Evolutionary conservation across 176 grass and related monocot genomes (phyloP), one percentile per base, ranked within the genome.

Genomic region (Oropetium thomaeum): DNA sequence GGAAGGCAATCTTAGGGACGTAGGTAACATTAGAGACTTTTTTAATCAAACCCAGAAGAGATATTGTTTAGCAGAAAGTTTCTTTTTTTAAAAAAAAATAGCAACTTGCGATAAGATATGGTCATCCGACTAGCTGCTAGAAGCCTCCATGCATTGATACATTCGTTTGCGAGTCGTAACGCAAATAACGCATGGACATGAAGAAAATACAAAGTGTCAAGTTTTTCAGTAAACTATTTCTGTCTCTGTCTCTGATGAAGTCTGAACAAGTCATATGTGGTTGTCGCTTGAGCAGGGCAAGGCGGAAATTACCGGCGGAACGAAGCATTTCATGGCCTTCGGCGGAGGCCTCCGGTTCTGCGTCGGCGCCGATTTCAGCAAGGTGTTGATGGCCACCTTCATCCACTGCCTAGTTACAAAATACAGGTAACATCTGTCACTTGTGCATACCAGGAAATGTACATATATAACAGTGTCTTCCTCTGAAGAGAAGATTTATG

Each of bases 311-410:
- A 78, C 40, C 3, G 78, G 93, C 26, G 89, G 87, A 20, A 85
- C 89, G 2, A 92, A 87, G 74, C 77, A 90, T 57, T 96, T 92
- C 71, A 86, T 96, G 89, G 93, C 89, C 27, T 90, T 92, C 47
- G 89, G 89, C 52, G 93, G 81, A 19, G 89, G 89, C n/a, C 45
- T 90, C 33, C 52, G 89, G 16, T 92, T 90, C 82, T 96, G 93
- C 14, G 87, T 96, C 2, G 93, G 93, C 60, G 77, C 93, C 1
- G 81, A 92, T 57, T 81, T 96, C 74, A 92, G 76, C 75, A 84
- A 88, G 65, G 53, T 92, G 34, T 43, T 89, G 77, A 96, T 96
- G 89, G 74, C 89, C 37, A 81, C 83, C 62, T 96, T 96, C 87
- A 86, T 96, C 20, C 93, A 92, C 77, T 61, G 66, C 70, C 81